phyloP scores from a whole-genome alignment of 306 rosid genomes.

The Castanospermum australe region DNA sequence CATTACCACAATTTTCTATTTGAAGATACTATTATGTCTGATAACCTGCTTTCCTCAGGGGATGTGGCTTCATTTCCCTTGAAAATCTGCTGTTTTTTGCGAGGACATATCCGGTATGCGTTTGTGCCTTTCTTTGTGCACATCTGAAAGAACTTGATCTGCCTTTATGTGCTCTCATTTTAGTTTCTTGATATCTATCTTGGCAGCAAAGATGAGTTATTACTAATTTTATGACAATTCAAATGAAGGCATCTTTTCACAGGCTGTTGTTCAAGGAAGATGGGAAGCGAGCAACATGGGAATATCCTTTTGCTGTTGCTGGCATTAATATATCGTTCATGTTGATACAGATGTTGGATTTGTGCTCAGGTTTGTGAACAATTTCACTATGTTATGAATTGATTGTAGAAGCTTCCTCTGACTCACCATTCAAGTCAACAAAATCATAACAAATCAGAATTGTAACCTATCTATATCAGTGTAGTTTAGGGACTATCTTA shows the following conservation, averaged over 20 bases:
- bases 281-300: slow-evolving; percentile 88
- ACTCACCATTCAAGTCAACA: too few species aligned
- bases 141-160: neutral
- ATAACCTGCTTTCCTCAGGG: slow-evolving; percentile 67
- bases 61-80: slow-evolving; percentile 86
- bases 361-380: slow-evolving; percentile 58
- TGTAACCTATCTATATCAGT: too few species aligned
- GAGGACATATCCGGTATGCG: slow-evolving; percentile 82
- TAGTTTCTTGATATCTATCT: slow-evolving; percentile 26
- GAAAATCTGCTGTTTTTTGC: slow-evolving; percentile 86
- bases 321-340: slow-evolving; percentile 88
- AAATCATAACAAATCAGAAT: too few species aligned
- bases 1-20: slow-evolving; percentile 24
- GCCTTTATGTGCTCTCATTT: slow-evolving; percentile 6
- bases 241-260: slow-evolving; percentile 93
- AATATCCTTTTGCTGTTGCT: slow-evolving; percentile 96
- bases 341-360: slow-evolving; percentile 91
- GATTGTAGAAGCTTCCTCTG: too few species aligned
- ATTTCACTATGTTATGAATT: neutral
- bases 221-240: slow-evolving; percentile 67
- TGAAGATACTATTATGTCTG: slow-evolving; percentile 40
- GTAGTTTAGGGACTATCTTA: too few species aligned
- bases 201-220: slow-evolving; percentile 38
- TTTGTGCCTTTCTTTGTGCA: slow-evolving; percentile 18
- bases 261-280: slow-evolving; percentile 83